Evolutionary conservation across 2,329 filamentous ascomycete genomes (phyloP).

Genomic region (Kalaharituber pfeilii): DNA sequence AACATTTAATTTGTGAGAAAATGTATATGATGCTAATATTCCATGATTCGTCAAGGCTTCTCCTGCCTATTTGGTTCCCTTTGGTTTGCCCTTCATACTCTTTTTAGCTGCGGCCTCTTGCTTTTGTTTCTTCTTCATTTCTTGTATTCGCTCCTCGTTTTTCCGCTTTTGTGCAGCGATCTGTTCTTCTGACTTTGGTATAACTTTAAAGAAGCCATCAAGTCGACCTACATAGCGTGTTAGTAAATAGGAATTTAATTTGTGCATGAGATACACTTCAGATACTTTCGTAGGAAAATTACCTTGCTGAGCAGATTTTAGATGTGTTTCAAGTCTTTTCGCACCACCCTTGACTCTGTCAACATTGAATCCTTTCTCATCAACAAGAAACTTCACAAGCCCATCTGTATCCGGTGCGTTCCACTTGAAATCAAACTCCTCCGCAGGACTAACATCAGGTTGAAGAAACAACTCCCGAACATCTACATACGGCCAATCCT

Average conservation of each 20-base stretch:
- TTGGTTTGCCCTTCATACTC: conserved; percentile 70
- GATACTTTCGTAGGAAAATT: neutral
- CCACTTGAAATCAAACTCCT: conserved; percentile 96
- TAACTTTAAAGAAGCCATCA: conserved; percentile 91
- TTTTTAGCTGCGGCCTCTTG: conserved; percentile 71
- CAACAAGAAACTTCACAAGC: conserved; percentile 72
- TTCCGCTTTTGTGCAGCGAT: conserved; percentile 79
- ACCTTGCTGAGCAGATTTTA: conserved; percentile 72
- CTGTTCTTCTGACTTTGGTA: conserved; percentile 75
- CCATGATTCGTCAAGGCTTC: too few species aligned
- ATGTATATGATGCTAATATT: too few species aligned
- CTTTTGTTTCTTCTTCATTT: conserved; percentile 80
- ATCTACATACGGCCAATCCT: conserved; percentile 93
- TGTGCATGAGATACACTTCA: too few species aligned
- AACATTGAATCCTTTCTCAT: conserved; percentile 92
- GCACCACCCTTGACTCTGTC: conserved; percentile 73
- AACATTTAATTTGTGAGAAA: too few species aligned
- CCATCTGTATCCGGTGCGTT: conserved; percentile 82
- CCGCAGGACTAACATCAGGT: conserved; percentile 69
- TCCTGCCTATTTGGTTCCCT: conserved; percentile 35
- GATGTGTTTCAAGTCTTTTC: conserved; percentile 65
- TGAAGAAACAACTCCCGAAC: conserved; percentile 82
- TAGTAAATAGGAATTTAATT: conserved; percentile 6
- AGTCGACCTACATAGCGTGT: conserved; percentile 42
- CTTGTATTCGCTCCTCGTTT: conserved; percentile 75